Percentiles rank a stretch among this genome's conserved stretches.
Conservation (phyloP, 768 basidiomycete species). For the Gloeopeniophorella convolvens region DNA sequence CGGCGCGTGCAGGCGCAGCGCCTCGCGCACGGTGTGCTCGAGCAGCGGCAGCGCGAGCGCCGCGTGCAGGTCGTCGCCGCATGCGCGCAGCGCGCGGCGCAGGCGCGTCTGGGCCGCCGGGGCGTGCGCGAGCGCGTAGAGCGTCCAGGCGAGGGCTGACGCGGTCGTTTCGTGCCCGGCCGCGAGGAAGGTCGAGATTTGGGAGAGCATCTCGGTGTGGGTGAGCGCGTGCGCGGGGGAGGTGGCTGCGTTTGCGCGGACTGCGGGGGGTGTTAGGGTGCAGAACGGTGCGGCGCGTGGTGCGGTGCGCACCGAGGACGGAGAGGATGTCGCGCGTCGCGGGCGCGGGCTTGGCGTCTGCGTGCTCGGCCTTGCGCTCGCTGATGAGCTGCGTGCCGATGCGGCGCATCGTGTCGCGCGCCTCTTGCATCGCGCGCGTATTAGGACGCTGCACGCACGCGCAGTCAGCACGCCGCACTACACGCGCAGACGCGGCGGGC, state of each 20-base stretch:
- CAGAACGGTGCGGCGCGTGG: neutral
- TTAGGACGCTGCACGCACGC: slow-evolving; percentile 10
- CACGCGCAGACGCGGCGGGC: neutral
- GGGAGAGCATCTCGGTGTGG: slow-evolving; percentile 50
- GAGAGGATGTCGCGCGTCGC: slow-evolving; percentile 17
- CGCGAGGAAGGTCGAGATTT: slow-evolving; percentile 58
- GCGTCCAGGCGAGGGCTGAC: slow-evolving; percentile 53
- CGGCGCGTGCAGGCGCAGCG: slow-evolving; percentile 48
- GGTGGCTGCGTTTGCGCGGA: slow-evolving; percentile 51
- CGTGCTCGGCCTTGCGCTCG: slow-evolving; percentile 4
- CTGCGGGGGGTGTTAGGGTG: slow-evolving; percentile 28
- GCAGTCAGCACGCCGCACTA: neutral
- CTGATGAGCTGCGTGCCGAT: slow-evolving; percentile 19
- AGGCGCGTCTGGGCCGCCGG: slow-evolving; percentile 41
- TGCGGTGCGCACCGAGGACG: slow-evolving; percentile 16
- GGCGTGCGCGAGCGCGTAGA: slow-evolving; percentile 48
- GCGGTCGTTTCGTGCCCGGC: slow-evolving; percentile 63
- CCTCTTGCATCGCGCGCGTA: slow-evolving; percentile 3
- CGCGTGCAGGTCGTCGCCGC: slow-evolving; percentile 19
- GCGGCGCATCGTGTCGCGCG: slow-evolving; percentile 13
- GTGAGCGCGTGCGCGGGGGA: slow-evolving; percentile 44
- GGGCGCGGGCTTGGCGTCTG: neutral
- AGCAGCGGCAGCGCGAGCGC: slow-evolving; percentile 42
- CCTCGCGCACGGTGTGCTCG: slow-evolving; percentile 56
- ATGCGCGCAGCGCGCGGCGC: slow-evolving; percentile 35